These are phyloP conservation scores for Penicillium bovifimosum DNA, from an alignment of 495 filamentous ascomycete genomes.

Conservation along the genomic window DNA sequence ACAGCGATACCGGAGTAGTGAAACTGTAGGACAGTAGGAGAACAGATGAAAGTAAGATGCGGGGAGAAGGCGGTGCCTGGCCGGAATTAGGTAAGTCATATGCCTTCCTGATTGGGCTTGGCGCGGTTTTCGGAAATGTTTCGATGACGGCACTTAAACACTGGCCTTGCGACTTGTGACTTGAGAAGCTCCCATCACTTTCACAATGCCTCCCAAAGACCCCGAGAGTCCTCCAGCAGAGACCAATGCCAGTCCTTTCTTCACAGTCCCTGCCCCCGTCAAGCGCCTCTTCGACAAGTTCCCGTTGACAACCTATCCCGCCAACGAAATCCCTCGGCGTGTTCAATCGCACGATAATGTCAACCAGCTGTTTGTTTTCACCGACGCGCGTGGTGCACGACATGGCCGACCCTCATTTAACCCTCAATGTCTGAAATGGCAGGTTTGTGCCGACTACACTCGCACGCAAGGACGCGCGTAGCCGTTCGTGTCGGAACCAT, in stretches of 20 bases:
- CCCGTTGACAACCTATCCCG: conserved; percentile 70
- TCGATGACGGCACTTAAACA: conserved; percentile 6
- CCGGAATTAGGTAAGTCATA: conserved; percentile 5
- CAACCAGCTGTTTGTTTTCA: conserved; percentile 74
- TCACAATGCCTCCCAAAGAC: conserved; percentile 33
- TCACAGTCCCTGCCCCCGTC: conserved; percentile 68
- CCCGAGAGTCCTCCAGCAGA: conserved; percentile 23
- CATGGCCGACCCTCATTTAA: conserved; percentile 75
- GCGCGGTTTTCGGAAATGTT: neutral
- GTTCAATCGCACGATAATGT: conserved; percentile 41
- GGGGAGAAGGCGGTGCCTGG: conserved; percentile 8
- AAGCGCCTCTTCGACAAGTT: conserved; percentile 80
- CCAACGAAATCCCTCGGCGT: conserved; percentile 69
- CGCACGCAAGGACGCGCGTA: neutral
- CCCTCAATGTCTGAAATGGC: conserved; percentile 92
- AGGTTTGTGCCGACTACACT: conserved; percentile 53
- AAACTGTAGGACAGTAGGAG: neutral
- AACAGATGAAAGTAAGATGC: neutral
- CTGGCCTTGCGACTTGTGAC: neutral
- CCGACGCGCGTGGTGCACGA: conserved; percentile 56
- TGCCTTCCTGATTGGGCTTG: conserved; percentile 5
- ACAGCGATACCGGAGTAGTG: neutral
- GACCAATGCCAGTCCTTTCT: conserved; percentile 34
- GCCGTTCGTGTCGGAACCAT: neutral
- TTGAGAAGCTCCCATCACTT: neutral